A percentile compares a stretch with the other conserved stretches of the same genome.
Conservation (phyloP, 2,329 filamentous ascomycete genomes). For the Phialocephala subalpina region DNA sequence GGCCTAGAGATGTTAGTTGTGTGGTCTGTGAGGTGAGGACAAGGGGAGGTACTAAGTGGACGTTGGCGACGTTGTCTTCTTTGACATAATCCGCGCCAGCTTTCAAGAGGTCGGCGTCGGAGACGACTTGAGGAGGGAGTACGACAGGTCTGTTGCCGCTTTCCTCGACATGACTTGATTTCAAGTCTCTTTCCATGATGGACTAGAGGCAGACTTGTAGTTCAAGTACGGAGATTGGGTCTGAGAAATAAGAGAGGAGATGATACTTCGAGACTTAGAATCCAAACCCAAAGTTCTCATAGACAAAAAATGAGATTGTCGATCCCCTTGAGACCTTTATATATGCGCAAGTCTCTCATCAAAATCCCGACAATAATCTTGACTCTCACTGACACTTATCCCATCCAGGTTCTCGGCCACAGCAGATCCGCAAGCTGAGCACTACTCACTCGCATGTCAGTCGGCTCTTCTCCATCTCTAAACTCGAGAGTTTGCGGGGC, state of each 20-base stretch:
- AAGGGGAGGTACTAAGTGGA: neutral
- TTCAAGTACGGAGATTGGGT: neutral
- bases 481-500: neutral
- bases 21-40: neutral
- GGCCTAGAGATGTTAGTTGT: neutral
- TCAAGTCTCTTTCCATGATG: neutral
- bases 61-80: neutral
- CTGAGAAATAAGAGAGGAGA: neutral
- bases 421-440: neutral
- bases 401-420: neutral
- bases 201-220: neutral
- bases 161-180: neutral
- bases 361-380: neutral
- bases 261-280: neutral
- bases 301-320: neutral
- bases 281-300: neutral
- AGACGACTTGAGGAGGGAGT: neutral
- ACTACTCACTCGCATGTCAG: neutral
- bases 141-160: neutral
- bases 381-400: neutral
- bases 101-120: constrained; percentile 1
- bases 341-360: neutral
- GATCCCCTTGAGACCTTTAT: neutral
- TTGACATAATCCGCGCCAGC: neutral
- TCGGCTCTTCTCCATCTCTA: neutral